A percentile compares a stretch with the other conserved stretches of the same genome.
Evolutionary conservation across 2,329 filamentous ascomycete genomes (phyloP).

Genomic region (Aschersonia sp.): DNA sequence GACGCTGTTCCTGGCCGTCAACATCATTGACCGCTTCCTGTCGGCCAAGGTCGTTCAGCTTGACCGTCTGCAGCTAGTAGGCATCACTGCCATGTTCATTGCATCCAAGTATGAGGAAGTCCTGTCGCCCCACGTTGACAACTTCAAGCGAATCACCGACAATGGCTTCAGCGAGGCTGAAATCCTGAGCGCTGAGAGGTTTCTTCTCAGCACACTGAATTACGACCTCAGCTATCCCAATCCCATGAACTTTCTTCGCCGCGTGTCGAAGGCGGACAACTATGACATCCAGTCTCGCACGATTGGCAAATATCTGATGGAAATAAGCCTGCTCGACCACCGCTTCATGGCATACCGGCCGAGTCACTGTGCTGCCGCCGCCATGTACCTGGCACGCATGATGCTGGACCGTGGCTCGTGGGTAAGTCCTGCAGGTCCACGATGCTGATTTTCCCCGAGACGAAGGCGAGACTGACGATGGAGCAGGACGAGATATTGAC

Average conservation of each 20-base stretch:
- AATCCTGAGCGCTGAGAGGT: constrained; percentile 93
- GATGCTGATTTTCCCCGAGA: background rate
- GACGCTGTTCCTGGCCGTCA: constrained; percentile 91
- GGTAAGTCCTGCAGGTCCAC: constrained; percentile 38
- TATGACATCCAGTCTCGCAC: constrained; percentile 98
- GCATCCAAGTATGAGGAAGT: constrained; percentile 99
- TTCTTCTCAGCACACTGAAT: constrained; percentile 78
- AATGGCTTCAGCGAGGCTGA: constrained; percentile 91
- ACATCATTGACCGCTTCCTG: constrained; percentile 96
- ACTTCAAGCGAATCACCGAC: constrained; percentile 94
- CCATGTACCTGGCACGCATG: constrained; percentile 87
- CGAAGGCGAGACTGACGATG: constrained; percentile 12
- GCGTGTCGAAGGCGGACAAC: constrained; percentile 98
- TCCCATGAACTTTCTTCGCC: constrained; percentile 98
- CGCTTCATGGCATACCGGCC: constrained; percentile 83
- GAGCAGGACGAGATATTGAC: constrained; percentile 64
- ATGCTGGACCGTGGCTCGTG: constrained; percentile 85
- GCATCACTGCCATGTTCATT: constrained; percentile 98
- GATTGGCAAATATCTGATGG: constrained; percentile 92
- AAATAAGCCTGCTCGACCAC: constrained; percentile 91
- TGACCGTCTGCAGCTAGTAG: constrained; percentile 88
- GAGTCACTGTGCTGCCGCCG: constrained; percentile 77
- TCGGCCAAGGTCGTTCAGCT: constrained; percentile 92
- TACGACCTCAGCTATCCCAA: constrained; percentile 98
- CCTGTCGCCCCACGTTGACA: constrained; percentile 86